A percentile compares a stretch with the other conserved stretches of the same genome.
These are phyloP conservation scores for Xylariaceae sp. DNA, from an alignment of 2,329 filamentous ascomycete species.

Conservation along the genomic window DNA sequence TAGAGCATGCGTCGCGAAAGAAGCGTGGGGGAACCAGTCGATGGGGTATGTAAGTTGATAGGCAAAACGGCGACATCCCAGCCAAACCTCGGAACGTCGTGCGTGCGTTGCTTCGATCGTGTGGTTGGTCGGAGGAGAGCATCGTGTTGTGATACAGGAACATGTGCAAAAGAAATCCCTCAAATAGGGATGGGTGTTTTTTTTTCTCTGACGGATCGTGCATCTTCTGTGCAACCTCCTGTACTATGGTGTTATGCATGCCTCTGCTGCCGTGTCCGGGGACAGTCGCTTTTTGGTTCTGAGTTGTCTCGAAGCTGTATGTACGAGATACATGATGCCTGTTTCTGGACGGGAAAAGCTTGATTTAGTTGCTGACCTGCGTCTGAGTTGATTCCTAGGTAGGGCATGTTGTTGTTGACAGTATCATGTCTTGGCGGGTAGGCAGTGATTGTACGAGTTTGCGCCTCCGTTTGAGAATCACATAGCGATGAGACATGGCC, in stretches of 20 bases:
- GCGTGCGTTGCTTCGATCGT: neutral
- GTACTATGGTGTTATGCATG: neutral
- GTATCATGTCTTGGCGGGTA: no score
- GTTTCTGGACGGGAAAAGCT: no score
- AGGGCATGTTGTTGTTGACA: neutral
- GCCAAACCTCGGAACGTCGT: neutral
- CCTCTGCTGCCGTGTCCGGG: neutral
- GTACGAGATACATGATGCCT: no score
- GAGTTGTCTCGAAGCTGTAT: neutral
- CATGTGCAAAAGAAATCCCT: conserved; percentile 14
- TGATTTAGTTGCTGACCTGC: neutral
- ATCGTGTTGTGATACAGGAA: neutral
- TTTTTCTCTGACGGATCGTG: conserved; percentile 6
- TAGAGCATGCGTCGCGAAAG: neutral
- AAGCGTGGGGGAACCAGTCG: neutral
- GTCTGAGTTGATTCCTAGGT: neutral
- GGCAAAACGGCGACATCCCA: no score
- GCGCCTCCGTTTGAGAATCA: neutral
- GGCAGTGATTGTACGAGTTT: neutral
- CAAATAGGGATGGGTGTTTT: conserved; percentile 1
- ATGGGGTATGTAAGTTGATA: no score
- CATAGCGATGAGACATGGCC: neutral
- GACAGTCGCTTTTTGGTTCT: neutral
- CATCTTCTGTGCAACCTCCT: neutral
- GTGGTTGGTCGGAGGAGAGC: neutral